Evolutionary conservation across 352 stramenopile species (phyloP).

Genomic region (Peronospora belbahrii): DNA sequence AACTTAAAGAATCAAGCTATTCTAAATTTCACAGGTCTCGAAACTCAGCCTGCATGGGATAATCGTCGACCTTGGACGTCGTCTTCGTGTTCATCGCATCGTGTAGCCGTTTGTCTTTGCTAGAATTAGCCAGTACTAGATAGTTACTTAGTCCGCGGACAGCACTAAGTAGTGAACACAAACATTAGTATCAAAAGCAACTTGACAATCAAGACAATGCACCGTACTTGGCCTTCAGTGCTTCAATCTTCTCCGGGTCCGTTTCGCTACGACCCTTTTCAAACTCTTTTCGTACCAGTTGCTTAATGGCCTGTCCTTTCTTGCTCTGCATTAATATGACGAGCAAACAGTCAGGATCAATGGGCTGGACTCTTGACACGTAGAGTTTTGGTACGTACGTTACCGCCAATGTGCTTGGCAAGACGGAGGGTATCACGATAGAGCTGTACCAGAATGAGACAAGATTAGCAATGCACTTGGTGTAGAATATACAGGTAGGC

Average conservation of each 20-base stretch:
- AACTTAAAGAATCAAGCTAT: no score
- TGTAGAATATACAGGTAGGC: background rate
- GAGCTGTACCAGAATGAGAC: slow-evolving; percentile 29
- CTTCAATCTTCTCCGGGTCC: slow-evolving; percentile 76
- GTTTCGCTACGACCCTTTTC: slow-evolving; percentile 69
- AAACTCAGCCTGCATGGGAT: slow-evolving; percentile 66
- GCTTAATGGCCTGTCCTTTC: slow-evolving; percentile 69
- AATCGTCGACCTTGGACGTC: slow-evolving; percentile 25
- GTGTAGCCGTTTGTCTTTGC: slow-evolving; percentile 82
- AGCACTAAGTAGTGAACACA: slow-evolving; percentile 28
- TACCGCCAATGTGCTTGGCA: slow-evolving; percentile 82
- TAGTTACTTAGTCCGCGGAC: slow-evolving; percentile 84
- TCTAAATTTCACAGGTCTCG: no score
- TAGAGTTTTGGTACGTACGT: slow-evolving; percentile 25
- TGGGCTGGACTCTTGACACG: background rate
- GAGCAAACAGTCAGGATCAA: slow-evolving; percentile 1
- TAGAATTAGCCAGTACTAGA: slow-evolving; percentile 81
- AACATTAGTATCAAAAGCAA: background rate
- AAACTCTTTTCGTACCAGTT: slow-evolving; percentile 70
- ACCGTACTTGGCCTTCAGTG: slow-evolving; percentile 76
- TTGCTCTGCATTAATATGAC: slow-evolving; percentile 54
- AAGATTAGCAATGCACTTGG: background rate
- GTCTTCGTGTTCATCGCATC: slow-evolving; percentile 66
- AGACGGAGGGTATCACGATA: slow-evolving; percentile 82
- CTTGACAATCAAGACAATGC: background rate